Evolutionary conservation across 768 basidiomycete genomes (phyloP).

Genomic region (Imleria badia): DNA sequence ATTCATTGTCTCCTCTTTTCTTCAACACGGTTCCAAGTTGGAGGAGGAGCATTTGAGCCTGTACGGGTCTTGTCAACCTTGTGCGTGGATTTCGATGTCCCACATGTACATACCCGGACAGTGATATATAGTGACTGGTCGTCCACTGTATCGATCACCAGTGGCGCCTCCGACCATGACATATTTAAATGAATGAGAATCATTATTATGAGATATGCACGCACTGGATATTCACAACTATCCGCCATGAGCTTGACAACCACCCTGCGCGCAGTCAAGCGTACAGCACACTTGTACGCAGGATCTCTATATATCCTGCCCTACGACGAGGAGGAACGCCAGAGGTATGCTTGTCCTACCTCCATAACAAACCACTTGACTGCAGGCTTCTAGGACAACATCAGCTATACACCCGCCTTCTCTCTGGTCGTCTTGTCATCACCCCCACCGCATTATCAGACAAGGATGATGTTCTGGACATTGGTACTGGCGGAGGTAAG

Average conservation of each 20-base stretch:
- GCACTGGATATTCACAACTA: too few species aligned
- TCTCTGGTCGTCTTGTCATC: constrained; percentile 24
- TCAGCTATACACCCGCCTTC: constrained; percentile 15
- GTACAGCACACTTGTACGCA: constrained; percentile 18
- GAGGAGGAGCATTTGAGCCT: background rate
- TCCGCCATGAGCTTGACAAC: constrained; percentile 5
- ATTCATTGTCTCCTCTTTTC: background rate
- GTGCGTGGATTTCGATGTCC: too few species aligned
- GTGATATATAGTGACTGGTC: too few species aligned
- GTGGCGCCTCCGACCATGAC: too few species aligned
- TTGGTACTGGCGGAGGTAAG: constrained; percentile 23
- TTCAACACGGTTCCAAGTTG: background rate
- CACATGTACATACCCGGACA: too few species aligned
- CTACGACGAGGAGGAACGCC: constrained; percentile 26
- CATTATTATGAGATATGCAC: too few species aligned
- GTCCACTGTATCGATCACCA: too few species aligned
- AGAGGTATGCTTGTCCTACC: too few species aligned
- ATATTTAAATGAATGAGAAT: too few species aligned
- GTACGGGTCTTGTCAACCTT: too few species aligned
- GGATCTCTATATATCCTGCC: constrained; percentile 26
- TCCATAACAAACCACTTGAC: too few species aligned
- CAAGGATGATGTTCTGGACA: constrained; percentile 24
- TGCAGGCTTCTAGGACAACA: constrained; percentile 20
- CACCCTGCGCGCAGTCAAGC: background rate
- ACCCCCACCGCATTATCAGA: constrained; percentile 14